These are phyloP conservation scores for Ramaria sp. DNA, from an alignment of 768 basidiomycete species.

Conservation along the genomic window DNA sequence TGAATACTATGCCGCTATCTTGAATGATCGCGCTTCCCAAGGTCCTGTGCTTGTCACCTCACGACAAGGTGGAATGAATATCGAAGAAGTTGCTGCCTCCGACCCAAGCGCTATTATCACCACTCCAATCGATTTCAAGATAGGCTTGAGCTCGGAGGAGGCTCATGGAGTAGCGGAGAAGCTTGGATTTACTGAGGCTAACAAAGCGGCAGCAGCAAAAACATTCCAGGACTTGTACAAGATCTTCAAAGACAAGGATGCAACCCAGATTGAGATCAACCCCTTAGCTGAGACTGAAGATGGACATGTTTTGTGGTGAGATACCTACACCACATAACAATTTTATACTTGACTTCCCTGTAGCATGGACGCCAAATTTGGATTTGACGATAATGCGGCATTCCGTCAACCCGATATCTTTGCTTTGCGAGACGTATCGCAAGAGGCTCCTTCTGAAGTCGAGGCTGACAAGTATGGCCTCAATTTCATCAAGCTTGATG, in stretches of 20 bases:
- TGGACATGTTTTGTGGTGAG: constrained; percentile 86
- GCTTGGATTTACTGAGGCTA: constrained; percentile 69
- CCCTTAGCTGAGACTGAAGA: constrained; percentile 89
- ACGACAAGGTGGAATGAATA: constrained; percentile 97
- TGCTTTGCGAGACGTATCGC: constrained; percentile 78
- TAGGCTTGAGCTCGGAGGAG: constrained; percentile 61
- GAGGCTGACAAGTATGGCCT: constrained; percentile 93
- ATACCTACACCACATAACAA: constrained; percentile 2
- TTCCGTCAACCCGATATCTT: constrained; percentile 94
- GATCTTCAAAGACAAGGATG: constrained; percentile 98
- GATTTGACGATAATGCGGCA: constrained; percentile 99
- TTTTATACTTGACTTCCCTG: neutral
- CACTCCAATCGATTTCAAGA: constrained; percentile 77
- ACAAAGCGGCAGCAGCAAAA: constrained; percentile 79
- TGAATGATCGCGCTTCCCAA: constrained; percentile 86
- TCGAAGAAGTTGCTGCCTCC: constrained; percentile 96
- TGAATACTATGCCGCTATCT: constrained; percentile 95
- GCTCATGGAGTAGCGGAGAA: constrained; percentile 77
- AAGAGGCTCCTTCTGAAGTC: constrained; percentile 96
- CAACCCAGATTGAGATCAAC: constrained; percentile 99
- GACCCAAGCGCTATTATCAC: constrained; percentile 94
- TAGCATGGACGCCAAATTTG: constrained; percentile 99
- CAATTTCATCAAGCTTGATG: constrained; percentile 99
- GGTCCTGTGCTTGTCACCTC: constrained; percentile 92
- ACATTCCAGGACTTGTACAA: constrained; percentile 91